Base-by-base conservation (phyloP, 805 yeast species). In the Saccharomycopsis sp. region DNA sequence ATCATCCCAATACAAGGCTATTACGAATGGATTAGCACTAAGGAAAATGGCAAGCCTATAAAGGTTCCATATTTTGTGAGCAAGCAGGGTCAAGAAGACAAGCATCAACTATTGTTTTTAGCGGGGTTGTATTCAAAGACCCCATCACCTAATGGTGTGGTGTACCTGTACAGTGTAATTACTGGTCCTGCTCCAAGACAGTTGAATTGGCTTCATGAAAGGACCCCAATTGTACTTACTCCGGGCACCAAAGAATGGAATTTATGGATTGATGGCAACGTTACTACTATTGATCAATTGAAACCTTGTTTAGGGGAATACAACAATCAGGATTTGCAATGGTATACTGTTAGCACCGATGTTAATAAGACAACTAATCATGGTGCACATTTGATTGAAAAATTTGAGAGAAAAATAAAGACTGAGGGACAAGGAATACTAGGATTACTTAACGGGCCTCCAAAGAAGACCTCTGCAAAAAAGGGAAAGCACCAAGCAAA, bases 1-100 rank as follows among this genome's bases (percentile, higher is more conserved):
- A 79, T 81, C 1, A 75, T 87, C 0, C 90, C 95, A 0, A 71
- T 85, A 32, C 73, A 75, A 54, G 96, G 96, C 0, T 89, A 89
- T 60, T 89, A 75, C 56, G 97, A 89, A 61, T 89, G 97, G 96
- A 52, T 50, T 13, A 53, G 54, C 20, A 51, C 55, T 8, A 64
- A 57, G 43, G 28, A 41, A 24, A 61, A 58, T 22, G 50, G 54
- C 24, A 64, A 60, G 35, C 56, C 55, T 2, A 65, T 64, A 7
- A 81, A 77, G 56, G 59, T 60, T 0, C 96, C 96, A 0, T 76
- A 81, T 57, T 89, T 66, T 55, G 69, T 88, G 14, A 73, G 69
- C 27, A 67, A 82, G 26, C n/a, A n/a, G n/a, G n/a, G n/a, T n/a
- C n/a, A n/a, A n/a, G 70, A 67, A 34, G 75, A 72, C 45, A 3